Evolutionary conservation across 2,329 filamentous ascomycete genomes (phyloP), one percentile per base, ranked within the genome.

Genomic region (Gnomoniopsis smithogilvyi): DNA sequence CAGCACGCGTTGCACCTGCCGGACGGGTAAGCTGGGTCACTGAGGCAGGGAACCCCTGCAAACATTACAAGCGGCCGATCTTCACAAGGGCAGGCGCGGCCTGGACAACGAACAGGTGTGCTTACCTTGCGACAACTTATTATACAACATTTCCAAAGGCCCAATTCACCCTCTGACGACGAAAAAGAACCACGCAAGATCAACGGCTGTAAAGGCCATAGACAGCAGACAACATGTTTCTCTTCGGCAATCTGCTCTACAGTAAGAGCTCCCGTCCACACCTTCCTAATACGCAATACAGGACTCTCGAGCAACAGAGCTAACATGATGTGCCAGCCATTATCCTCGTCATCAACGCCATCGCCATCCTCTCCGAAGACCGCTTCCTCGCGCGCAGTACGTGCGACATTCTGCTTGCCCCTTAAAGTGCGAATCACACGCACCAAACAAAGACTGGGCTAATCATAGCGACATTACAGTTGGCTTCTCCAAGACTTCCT

Each of bases 361-460:
- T 98, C 71, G 92, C 93, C 64, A 87, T 97, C 70, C 89, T 98
- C 65, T 96, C 92, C 67, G 93, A 96, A 84, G 92, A 96, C 77
- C 89, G 92, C 63, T 96, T 96, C 75, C 90, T 96, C 65, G 90
- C 88, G 57, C 86, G 91, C 75, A 92, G 90, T 92, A 86, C 65
- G 81, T 74, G 22, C 19, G 19, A 41, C 7, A 11, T n/a, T 12
- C 12, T 19, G 6, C 15, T 33, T 8, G 34, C 1, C 46, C 59
- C 56, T 22, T 47, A 26, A 50, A 33, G 26, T 26, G 38, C 45
- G 33, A 50, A 22, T 33, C 22, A 34, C 12, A 21, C 50, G 46
- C 43, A 41, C 21, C 46, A 11, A 45, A 34, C 21, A 33, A 54
- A 7, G 11, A 22, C 22, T 6, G 41, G 62, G 55, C 67, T 68